These are phyloP conservation scores for Plasmodium cynomolgi DNA, from an alignment of 169 alveolate genomes.

Conservation along the genomic window DNA sequence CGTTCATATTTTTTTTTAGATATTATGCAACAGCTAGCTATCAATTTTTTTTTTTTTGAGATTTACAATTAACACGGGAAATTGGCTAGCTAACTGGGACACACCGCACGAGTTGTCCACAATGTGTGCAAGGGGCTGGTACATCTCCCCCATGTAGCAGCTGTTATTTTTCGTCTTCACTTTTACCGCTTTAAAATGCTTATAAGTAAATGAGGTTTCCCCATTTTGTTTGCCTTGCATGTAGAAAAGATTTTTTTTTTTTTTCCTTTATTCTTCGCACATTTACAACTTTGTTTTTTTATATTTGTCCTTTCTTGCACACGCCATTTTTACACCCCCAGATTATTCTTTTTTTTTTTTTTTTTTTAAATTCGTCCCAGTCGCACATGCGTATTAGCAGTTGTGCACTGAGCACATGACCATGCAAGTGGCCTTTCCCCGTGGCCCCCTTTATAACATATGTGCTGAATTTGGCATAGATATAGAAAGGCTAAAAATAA, in stretches of 20 bases:
- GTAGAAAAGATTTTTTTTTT: neutral
- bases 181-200: neutral
- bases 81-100: constrained; percentile 7
- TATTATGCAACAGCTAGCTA: neutral
- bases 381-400: neutral
- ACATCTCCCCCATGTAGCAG: neutral
- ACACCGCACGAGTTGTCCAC: neutral
- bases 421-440: neutral
- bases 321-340: neutral
- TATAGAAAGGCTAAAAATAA: neutral
- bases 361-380: neutral
- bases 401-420: neutral
- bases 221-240: neutral
- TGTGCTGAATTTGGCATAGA: constrained; percentile 3
- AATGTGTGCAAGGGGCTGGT: neutral
- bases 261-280: neutral
- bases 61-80: neutral
- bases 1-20: neutral
- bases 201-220: neutral
- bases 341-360: neutral
- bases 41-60: neutral
- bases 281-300: constrained; percentile 5
- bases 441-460: neutral
- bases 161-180: constrained; percentile 12
- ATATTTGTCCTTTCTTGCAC: neutral